These are phyloP conservation scores for Dothistroma pini DNA, from an alignment of 2,329 filamentous ascomycete genomes.

Conservation along the genomic window DNA sequence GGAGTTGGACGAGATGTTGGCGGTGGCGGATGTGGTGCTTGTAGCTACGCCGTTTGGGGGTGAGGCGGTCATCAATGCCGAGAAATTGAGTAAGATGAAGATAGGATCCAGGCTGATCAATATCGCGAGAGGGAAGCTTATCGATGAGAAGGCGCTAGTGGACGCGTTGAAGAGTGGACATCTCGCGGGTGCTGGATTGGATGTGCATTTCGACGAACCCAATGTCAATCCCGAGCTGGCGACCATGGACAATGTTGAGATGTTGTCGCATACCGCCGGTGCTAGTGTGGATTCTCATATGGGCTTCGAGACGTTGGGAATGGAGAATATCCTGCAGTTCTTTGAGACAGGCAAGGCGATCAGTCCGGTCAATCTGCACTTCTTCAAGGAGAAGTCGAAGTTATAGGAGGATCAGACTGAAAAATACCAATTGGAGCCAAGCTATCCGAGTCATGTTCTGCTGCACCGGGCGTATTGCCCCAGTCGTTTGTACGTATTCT, in stretches of 20 bases:
- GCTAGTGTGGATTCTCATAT: slow-evolving; percentile 40
- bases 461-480: too few relatives aligned
- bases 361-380: slow-evolving; percentile 62
- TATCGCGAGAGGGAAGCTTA: slow-evolving; percentile 60
- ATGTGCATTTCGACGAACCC: slow-evolving; percentile 63
- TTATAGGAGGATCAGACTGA: slow-evolving; percentile 4
- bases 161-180: slow-evolving; percentile 54
- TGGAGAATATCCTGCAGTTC: slow-evolving; percentile 47
- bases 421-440: too few relatives aligned
- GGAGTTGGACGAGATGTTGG: slow-evolving; percentile 52
- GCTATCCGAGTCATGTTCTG: too few relatives aligned
- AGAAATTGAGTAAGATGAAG: slow-evolving; percentile 51
- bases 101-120: slow-evolving; percentile 60
- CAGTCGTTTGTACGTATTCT: too few relatives aligned
- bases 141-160: slow-evolving; percentile 62
- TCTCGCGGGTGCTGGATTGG: slow-evolving; percentile 55
- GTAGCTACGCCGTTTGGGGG: slow-evolving; percentile 57
- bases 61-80: slow-evolving; percentile 48
- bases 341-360: slow-evolving; percentile 50
- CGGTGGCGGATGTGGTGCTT: slow-evolving; percentile 56
- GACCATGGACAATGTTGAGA: slow-evolving; percentile 47
- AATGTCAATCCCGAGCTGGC: slow-evolving; percentile 46
- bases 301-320: slow-evolving; percentile 40
- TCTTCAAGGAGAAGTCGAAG: slow-evolving; percentile 38
- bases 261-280: slow-evolving; percentile 40